Base-by-base conservation (phyloP, 2,329 filamentous ascomycete genomes). In the Botrytis sinoallii region DNA sequence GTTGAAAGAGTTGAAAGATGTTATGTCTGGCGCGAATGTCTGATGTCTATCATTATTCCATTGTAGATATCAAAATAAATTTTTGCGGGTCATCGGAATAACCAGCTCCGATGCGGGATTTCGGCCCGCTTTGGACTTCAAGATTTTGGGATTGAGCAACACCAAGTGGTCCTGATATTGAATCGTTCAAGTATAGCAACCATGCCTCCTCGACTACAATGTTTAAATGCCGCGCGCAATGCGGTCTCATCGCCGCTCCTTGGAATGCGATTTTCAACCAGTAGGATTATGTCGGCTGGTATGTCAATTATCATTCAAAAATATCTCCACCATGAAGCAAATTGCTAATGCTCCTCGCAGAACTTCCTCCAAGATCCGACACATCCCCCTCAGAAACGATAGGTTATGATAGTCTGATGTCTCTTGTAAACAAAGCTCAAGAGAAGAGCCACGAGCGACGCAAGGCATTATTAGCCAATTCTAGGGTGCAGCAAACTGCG, bases 131-230 rank as follows among this genome's bases (percentile, higher is more conserved):
- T 38, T 42, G n/a, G 25, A 55, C 66, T 44, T 42, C 66, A 69
- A 57, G 48, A 69, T 69, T 69, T 69, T 69, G 66, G 66, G 32
- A 42, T 60, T 46, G n/a, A 25, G 40, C 25, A 48, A 57, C 57
- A 20, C 52, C 63, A 67, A 65, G 44, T 65, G 70, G 66, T 67
- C 69, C 60, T 63, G 71, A 73, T 57, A 63, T 68, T 57, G 16
- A 57, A 42, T 69, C 38, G 18, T n/a, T 12, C 18, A 67, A 65
- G 35, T 44, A 44, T 59, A 73, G 25, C 48, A 48, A 80, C 76
- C 77, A 77, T 78, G 65, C 75, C 77, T 75, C 77, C 76, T 77
- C 75, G 78, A 75, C 76, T 79, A 72, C 79, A 79, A 77, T 81
- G 79, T 55, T 75, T 80, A 72, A 78, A 79, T 77, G 72, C 73